These are phyloP conservation scores for Glomus cerebriforme DNA, from an alignment of 192 early-diverging fungal species.

Conservation along the genomic window DNA sequence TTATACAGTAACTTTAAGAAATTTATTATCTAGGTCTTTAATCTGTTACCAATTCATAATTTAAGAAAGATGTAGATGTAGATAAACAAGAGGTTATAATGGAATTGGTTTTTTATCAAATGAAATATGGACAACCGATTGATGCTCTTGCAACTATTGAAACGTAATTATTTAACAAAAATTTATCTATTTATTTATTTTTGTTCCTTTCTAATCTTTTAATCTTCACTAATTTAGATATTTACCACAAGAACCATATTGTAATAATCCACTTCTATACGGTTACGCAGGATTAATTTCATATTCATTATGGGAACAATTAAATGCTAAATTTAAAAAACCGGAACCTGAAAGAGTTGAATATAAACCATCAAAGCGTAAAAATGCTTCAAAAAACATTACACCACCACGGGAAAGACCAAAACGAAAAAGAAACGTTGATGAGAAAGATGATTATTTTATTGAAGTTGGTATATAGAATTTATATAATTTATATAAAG, in stretches of 20 bases:
- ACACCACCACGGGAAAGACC: neutral
- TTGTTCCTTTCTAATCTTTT: neutral
- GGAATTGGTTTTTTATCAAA: constrained; percentile 24
- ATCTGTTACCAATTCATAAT: neutral
- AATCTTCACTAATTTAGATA: constrained; percentile 10
- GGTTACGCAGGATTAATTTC: constrained; percentile 21
- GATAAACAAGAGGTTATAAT: neutral
- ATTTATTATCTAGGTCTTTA: no score
- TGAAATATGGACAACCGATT: neutral
- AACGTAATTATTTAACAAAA: constrained; percentile 25
- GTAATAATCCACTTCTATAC: constrained; percentile 15
- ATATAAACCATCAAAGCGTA: neutral
- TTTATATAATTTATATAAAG: neutral
- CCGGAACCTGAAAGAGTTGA: neutral
- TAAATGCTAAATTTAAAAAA: neutral
- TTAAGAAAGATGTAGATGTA: neutral
- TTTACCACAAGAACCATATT: constrained; percentile 3
- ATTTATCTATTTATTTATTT: no score
- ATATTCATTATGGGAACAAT: constrained; percentile 7
- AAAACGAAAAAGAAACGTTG: neutral
- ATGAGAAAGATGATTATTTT: neutral
- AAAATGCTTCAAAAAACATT: neutral
- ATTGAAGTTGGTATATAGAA: neutral
- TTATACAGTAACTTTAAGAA: neutral
- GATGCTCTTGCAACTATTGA: constrained; percentile 24